These are phyloP conservation scores for Teratosphaeria pseudoeucalypti DNA, from an alignment of 2,329 filamentous ascomycete species.

Conservation along the genomic window DNA sequence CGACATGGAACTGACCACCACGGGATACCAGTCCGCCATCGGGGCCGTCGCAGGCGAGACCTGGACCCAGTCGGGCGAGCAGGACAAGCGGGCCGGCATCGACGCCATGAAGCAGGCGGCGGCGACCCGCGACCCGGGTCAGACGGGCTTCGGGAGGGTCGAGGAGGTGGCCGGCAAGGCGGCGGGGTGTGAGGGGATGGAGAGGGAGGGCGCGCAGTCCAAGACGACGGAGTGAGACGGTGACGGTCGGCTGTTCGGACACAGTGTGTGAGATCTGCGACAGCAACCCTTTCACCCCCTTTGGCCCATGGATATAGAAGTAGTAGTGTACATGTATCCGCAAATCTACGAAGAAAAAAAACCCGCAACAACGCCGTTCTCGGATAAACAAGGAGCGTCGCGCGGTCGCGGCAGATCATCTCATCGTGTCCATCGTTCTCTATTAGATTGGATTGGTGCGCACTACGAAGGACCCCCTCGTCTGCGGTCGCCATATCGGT, in stretches of 20 bases:
- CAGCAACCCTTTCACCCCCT: too few relatives aligned
- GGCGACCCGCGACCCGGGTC: conserved; percentile 43
- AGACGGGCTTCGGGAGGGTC: conserved; percentile 49
- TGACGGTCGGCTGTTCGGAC: not conserved
- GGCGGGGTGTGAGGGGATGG: conserved; percentile 61
- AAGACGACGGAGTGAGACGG: not conserved
- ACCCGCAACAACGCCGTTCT: too few relatives aligned
- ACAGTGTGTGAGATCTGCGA: not conserved
- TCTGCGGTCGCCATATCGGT: not conserved
- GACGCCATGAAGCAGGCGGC: conserved; percentile 52
- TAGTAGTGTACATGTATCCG: too few relatives aligned
- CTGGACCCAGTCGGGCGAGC: conserved; percentile 54
- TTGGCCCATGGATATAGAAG: too few relatives aligned
- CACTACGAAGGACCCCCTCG: not conserved
- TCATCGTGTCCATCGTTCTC: not conserved
- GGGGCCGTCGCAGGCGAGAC: conserved; percentile 52
- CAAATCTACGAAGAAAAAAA: too few relatives aligned
- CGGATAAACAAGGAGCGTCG: too few relatives aligned
- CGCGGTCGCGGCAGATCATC: not conserved
- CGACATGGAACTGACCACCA: not conserved
- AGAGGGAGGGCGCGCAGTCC: conserved; percentile 45
- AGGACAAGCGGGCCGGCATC: conserved; percentile 53
- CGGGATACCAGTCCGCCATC: conserved; percentile 40
- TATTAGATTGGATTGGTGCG: not conserved
- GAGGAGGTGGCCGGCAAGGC: conserved; percentile 56